Conservation (phyloP, 352 stramenopile genomes). For the Phytophthora boehmeriae region DNA sequence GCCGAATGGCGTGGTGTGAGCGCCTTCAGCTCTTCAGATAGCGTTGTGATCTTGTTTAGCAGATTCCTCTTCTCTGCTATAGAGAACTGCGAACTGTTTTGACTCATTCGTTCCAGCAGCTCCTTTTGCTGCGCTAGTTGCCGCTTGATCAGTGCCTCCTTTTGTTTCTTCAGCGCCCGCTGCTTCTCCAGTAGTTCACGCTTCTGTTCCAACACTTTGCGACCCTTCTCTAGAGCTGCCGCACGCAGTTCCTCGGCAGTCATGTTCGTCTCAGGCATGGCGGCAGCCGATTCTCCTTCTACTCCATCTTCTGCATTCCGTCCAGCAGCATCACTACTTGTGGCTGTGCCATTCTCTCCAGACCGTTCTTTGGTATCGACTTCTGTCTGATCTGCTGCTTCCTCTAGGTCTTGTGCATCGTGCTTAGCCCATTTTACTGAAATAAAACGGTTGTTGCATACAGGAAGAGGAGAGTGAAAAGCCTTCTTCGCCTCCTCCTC, state of each 20-base stretch:
- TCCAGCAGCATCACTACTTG: slow-evolving; percentile 8
- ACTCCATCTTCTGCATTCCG: slow-evolving; percentile 20
- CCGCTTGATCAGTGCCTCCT: slow-evolving; percentile 80
- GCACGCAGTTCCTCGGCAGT: slow-evolving; percentile 74
- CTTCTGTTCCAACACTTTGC: slow-evolving; percentile 86
- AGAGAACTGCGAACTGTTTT: slow-evolving; percentile 74
- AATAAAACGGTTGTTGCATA: slow-evolving; percentile 92
- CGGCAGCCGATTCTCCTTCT: slow-evolving; percentile 22
- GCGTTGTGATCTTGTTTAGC: slow-evolving; percentile 82
- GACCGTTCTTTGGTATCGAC: slow-evolving; percentile 34
- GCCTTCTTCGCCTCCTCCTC: slow-evolving; percentile 85
- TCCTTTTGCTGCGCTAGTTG: slow-evolving; percentile 85
- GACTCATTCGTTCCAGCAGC: slow-evolving; percentile 81
- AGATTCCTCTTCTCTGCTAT: slow-evolving; percentile 76
- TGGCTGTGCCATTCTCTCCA: slow-evolving; percentile 26
- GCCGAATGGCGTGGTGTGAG: slow-evolving; percentile 44
- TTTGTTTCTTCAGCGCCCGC: slow-evolving; percentile 82
- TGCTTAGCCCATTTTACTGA: slow-evolving; percentile 88
- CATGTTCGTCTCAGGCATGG: slow-evolving; percentile 58
- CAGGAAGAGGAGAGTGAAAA: slow-evolving; percentile 86
- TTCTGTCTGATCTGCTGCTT: slow-evolving; percentile 48
- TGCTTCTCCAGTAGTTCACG: slow-evolving; percentile 88
- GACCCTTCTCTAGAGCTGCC: slow-evolving; percentile 78
- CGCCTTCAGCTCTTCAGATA: slow-evolving; percentile 74
- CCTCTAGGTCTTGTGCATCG: slow-evolving; percentile 70